Evolutionary conservation across 2,329 filamentous ascomycete species (phyloP), one percentile per base, ranked within the genome.

Genomic region (Lachnellula occidentalis): DNA sequence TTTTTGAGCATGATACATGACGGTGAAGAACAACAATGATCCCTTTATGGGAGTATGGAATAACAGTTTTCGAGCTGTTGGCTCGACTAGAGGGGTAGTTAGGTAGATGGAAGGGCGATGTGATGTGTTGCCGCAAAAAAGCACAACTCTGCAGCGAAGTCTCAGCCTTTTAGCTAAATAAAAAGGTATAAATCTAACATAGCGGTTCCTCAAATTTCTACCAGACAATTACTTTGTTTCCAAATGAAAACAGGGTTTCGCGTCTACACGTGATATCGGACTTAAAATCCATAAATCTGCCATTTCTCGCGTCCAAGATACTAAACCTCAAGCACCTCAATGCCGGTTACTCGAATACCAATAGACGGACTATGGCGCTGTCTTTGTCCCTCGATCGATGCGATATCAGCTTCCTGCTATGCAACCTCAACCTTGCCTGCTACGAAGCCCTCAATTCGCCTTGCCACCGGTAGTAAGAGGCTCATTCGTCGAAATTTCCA

Each of bases 321-420:
- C 27, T 31, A 45, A 42, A 36, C 52, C 43, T 43, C 51, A 37
- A 46, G 9, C 15, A 50, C 48, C 46, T 57, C 61, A 64, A 71
- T 73, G 69, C 66, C 61, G 60, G 59, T 65, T 41, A 62, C 65
- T 50, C 68, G 62, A 61, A 64, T 72, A 51, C 63, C 69, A 62
- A 68, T 71, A 64, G 83, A 87, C 67, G 81, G 82, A 57, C 74
- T 87, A 45, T 85, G 82, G 81, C 79, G 79, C 65, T 85, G 79
- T 64, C 71, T 87, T 15, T 86, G 81, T 64, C 83, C 83, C 12
- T 77, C 76, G 8, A 72, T 81, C 54, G 77, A 81, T 62, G 60
- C 69, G 6, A 54, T 62, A 4, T 64, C 69, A 2, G 64, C 77
- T 12, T 67, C 69, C 4, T 71, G 39, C 22, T 17, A 39, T 37